A percentile compares a stretch with the other conserved stretches of the same genome.
phyloP scores from a whole-genome alignment of 1,284 basidiomycete species.

The Apiotrichum siamense region DNA sequence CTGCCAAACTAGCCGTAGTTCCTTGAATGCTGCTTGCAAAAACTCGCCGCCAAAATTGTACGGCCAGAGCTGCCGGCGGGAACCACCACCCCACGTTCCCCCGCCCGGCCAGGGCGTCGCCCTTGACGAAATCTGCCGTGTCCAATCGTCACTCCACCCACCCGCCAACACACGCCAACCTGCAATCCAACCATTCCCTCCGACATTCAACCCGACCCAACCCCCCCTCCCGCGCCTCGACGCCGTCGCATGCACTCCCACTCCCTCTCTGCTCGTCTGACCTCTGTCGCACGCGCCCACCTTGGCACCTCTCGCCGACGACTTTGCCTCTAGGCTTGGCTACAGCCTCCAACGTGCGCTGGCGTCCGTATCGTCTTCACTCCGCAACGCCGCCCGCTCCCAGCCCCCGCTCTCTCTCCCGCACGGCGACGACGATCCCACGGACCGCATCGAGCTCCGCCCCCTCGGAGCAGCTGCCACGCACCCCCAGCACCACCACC shows the following conservation, averaged over 20 bases:
- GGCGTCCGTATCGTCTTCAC: not conserved
- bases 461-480: not conserved
- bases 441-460: constrained; percentile 5
- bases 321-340: constrained; percentile 4
- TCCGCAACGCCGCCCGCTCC: not conserved
- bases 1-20: too few species aligned
- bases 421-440: constrained; percentile 4
- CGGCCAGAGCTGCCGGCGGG: too few species aligned
- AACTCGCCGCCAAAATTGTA: too few species aligned
- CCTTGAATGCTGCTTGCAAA: too few species aligned
- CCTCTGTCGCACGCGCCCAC: not conserved
- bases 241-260: not conserved
- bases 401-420: constrained; percentile 4
- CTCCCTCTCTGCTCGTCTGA: not conserved
- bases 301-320: not conserved
- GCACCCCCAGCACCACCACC: not conserved
- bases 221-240: not conserved
- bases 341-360: constrained; percentile 6
- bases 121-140: too few species aligned
- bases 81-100: too few species aligned
- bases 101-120: too few species aligned
- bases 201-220: not conserved
- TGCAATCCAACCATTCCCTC: not conserved
- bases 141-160: too few species aligned
- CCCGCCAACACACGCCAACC: too few species aligned